Percentiles rank a stretch among this genome's conserved stretches.
Conservation (phyloP, 2,329 filamentous ascomycete genomes). For the Penicillium sp. region DNA sequence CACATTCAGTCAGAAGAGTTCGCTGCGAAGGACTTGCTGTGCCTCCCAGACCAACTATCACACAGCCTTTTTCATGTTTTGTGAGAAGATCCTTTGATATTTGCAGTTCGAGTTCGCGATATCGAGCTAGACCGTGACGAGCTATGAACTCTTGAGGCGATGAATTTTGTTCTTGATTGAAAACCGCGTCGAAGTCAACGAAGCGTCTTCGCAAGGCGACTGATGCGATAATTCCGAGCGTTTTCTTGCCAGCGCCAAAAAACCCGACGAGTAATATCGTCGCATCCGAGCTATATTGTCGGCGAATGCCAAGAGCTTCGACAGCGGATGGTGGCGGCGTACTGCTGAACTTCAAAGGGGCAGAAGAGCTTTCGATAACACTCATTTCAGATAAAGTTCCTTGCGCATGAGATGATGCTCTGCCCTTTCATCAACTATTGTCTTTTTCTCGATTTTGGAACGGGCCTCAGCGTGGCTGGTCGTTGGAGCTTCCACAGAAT, state of each 20-base stretch:
- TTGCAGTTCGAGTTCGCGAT: constrained; percentile 65
- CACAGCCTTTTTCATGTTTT: constrained; percentile 53
- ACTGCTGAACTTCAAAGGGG: not conserved
- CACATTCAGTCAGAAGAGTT: constrained; percentile 64
- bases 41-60: constrained; percentile 71
- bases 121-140: constrained; percentile 63
- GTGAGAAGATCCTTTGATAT: constrained; percentile 63
- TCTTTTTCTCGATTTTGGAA: not conserved
- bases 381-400: not conserved
- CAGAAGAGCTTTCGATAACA: not conserved
- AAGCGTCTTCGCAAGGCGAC: constrained; percentile 69
- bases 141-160: constrained; percentile 66
- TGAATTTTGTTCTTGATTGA: constrained; percentile 57
- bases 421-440: not conserved
- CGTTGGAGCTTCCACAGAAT: constrained; percentile 1
- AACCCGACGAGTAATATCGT: constrained; percentile 71
- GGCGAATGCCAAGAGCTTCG: constrained; percentile 16
- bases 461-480: not conserved
- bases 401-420: not conserved
- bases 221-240: constrained; percentile 73
- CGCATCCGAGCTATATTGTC: constrained; percentile 24
- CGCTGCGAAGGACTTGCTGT: constrained; percentile 67
- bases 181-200: constrained; percentile 68
- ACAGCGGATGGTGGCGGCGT: not conserved
- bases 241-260: constrained; percentile 74